A percentile compares a stretch with the other conserved stretches of the same genome.
These are phyloP conservation scores for Pseudonitzschia delicatissima DNA, from an alignment of 108 stramenopile genomes.

Conservation along the genomic window DNA sequence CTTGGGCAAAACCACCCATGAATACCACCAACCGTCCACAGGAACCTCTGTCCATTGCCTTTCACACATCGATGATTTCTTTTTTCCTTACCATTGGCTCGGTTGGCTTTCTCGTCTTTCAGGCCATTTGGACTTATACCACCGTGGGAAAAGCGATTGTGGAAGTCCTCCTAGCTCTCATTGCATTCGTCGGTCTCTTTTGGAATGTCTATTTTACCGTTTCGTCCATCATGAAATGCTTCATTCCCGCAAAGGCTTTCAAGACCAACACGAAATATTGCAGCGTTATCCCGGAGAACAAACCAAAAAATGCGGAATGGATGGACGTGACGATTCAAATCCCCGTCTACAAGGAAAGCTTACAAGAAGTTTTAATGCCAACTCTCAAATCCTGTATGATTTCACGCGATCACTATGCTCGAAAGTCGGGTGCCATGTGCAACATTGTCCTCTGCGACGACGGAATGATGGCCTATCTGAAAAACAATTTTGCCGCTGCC, in stretches of 20 bases:
- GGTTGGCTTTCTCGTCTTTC: slow-evolving; percentile 21
- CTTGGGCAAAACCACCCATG: slow-evolving; percentile 47
- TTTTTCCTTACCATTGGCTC: slow-evolving; percentile 28
- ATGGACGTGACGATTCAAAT: slow-evolving; percentile 49
- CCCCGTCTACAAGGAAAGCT: slow-evolving; percentile 48
- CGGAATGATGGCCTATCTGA: slow-evolving; percentile 49
- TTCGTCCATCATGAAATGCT: slow-evolving; percentile 40
- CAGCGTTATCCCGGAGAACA: slow-evolving; percentile 46
- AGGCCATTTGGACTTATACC: slow-evolving; percentile 40
- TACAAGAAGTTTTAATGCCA: slow-evolving; percentile 47
- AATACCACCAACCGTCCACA: slow-evolving; percentile 35
- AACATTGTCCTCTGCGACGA: slow-evolving; percentile 54
- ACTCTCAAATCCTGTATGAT: slow-evolving; percentile 41
- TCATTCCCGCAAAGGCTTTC: slow-evolving; percentile 52
- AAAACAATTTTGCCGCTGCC: slow-evolving; percentile 53
- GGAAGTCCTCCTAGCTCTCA: slow-evolving; percentile 35
- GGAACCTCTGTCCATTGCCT: slow-evolving; percentile 45
- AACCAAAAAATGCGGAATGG: slow-evolving; percentile 35
- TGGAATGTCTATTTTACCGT: slow-evolving; percentile 55
- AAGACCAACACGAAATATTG: slow-evolving; percentile 50
- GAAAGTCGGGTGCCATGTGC: slow-evolving; percentile 30
- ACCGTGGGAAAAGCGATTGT: slow-evolving; percentile 32
- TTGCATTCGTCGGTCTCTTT: slow-evolving; percentile 53
- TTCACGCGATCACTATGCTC: slow-evolving; percentile 41
- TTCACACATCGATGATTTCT: slow-evolving; percentile 32